phyloP scores from a whole-genome alignment of 1,284 basidiomycete genomes.

The Chiua sp. region DNA sequence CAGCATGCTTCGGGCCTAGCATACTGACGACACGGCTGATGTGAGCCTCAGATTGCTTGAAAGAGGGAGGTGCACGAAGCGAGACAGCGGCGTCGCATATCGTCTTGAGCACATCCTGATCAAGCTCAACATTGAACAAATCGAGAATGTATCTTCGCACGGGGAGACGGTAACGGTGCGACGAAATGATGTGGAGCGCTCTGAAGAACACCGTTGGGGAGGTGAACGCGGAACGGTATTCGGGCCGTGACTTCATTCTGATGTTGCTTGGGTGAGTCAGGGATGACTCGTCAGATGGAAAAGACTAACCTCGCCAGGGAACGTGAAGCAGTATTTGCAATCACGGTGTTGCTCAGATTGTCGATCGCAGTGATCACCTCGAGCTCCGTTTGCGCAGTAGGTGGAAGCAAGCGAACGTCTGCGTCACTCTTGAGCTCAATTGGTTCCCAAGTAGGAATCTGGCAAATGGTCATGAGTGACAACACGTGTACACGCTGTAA shows the following conservation, averaged over 20 bases:
- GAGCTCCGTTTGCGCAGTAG: slow-evolving; percentile 76
- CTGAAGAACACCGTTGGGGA: slow-evolving; percentile 84
- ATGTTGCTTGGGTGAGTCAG: slow-evolving; percentile 2
- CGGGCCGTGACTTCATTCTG: slow-evolving; percentile 83
- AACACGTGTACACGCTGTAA: neutral
- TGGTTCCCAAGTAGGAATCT: slow-evolving; percentile 83
- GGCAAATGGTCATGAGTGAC: slow-evolving; percentile 5
- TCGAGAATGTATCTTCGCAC: slow-evolving; percentile 94
- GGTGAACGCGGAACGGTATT: slow-evolving; percentile 77
- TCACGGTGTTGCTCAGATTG: slow-evolving; percentile 95
- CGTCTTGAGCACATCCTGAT: slow-evolving; percentile 58
- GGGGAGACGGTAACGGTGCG: slow-evolving; percentile 87
- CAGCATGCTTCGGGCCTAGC: slow-evolving; percentile 55
- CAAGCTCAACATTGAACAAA: slow-evolving; percentile 85
- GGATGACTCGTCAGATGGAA: neutral
- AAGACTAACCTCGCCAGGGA: slow-evolving; percentile 75
- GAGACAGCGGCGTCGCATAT: slow-evolving; percentile 55
- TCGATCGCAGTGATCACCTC: slow-evolving; percentile 91
- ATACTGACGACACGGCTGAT: slow-evolving; percentile 60
- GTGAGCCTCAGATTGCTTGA: slow-evolving; percentile 52
- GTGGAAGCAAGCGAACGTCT: slow-evolving; percentile 62
- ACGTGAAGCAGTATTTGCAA: slow-evolving; percentile 92
- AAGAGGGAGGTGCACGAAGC: slow-evolving; percentile 55
- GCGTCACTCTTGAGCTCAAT: slow-evolving; percentile 49
- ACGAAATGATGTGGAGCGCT: slow-evolving; percentile 84